phyloP scores from a whole-genome alignment of 257 asterid species.

The Linderniella brevidens region DNA sequence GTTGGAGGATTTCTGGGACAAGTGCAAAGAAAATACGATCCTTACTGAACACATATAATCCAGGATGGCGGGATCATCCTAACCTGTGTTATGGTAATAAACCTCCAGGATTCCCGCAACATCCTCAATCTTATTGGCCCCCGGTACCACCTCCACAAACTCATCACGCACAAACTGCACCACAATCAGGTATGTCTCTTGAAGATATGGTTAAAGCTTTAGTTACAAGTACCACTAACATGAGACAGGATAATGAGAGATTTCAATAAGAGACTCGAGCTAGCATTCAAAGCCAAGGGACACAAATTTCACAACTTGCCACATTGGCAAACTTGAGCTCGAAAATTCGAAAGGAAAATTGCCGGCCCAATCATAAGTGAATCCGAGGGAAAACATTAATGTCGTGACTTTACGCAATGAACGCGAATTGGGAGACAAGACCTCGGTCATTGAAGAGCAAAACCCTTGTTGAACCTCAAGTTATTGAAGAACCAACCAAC shows the following conservation, averaged over 20 bases:
- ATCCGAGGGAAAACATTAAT: neutral
- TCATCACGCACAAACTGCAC: neutral
- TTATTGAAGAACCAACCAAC: neutral
- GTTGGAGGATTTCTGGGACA: neutral
- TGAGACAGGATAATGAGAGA: neutral
- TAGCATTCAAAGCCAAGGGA: neutral
- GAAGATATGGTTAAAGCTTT: neutral
- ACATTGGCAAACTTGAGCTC: neutral
- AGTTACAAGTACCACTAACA: neutral
- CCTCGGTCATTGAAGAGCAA: neutral
- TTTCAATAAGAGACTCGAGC: neutral
- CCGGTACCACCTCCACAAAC: neutral
- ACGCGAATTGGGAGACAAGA: neutral
- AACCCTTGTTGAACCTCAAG: neutral
- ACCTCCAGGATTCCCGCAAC: neutral
- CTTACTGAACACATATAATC: neutral
- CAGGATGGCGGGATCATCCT: constrained; percentile 4
- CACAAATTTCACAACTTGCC: neutral
- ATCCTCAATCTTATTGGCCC: neutral
- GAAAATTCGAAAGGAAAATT: neutral
- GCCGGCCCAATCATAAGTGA: neutral
- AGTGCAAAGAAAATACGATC: neutral
- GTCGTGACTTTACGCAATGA: neutral
- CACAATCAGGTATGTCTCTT: neutral
- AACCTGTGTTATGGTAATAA: neutral